Base-by-base conservation (phyloP, 208 protist species). In the Phytomonas sp. region DNA sequence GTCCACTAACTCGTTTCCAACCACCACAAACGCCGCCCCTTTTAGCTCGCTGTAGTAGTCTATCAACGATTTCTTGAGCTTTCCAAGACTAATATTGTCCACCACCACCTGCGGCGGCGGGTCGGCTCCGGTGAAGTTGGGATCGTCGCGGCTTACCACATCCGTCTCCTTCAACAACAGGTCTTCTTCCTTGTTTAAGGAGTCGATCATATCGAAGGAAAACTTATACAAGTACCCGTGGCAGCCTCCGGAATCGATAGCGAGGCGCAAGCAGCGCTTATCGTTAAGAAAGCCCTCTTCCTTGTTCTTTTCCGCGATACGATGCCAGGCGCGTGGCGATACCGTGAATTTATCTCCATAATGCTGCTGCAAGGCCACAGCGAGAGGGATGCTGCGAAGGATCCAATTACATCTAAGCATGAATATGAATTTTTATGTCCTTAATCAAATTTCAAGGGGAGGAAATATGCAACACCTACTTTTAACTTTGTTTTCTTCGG, bases 221-320 rank as follows among this genome's bases (percentile, higher is more conserved):
- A 96, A 96, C 73, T 93, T 93, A 82, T 96, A 96, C 65, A 88
- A 64, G 51, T 89, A 96, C 13, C 91, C 91, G 74, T 96, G 91
- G 72, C 91, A 96, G 61, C 91, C 91, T 29, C 91, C 91, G 7
- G 87, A 91, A 70, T 94, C 91, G 60, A 96, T 88, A 31, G 88
- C 81, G 0, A 96, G 78, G 7, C 91, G 88, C 56, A 96, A 77
- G 37, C 80, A 84, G 28, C 91, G 88, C 28, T 74, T 73, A 65
- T 91, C 81, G 67, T 94, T 94, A 26, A 71, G 20, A 59, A 91
- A 88, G 17, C 88, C 88, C 59, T 96, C 91, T 72, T 87, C 78
- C 1, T 60, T 64, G 67, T 96, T 96, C 68, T 92, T 92, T 46
- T 78, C 74, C 17, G 70, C 68, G 65, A 96, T 93, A 2, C 85